phyloP scores from a whole-genome alignment of 148 eudicot genomes.

The Nepenthes mirabilis region DNA sequence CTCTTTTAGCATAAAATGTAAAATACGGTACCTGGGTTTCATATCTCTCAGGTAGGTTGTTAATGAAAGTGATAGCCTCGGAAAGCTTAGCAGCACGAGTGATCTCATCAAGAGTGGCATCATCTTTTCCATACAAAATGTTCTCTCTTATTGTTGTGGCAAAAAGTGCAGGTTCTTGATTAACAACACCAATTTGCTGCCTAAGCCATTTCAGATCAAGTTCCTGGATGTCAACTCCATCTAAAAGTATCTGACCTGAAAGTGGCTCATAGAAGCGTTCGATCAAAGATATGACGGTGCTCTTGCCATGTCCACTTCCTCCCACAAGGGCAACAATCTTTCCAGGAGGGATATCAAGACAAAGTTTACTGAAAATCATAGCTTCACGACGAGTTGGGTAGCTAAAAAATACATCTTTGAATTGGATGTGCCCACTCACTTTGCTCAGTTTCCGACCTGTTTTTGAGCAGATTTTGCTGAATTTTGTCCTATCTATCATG shows the following conservation, averaged over 20 bases:
- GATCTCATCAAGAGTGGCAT: constrained; percentile 80
- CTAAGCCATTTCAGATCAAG: constrained; percentile 86
- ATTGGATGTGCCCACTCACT: constrained; percentile 81
- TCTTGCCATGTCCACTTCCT: constrained; percentile 95
- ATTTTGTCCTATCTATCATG: constrained; percentile 73
- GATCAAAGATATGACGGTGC: constrained; percentile 87
- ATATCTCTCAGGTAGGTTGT: constrained; percentile 87
- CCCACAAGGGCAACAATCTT: constrained; percentile 98
- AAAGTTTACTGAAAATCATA: constrained; percentile 49
- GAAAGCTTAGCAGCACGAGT: constrained; percentile 90
- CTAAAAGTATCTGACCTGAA: constrained; percentile 61
- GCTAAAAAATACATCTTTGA: constrained; percentile 69
- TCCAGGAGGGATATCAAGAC: constrained; percentile 77
- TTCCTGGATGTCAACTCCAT: constrained; percentile 54
- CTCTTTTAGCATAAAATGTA: background rate
- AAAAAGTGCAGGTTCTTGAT: constrained; percentile 95
- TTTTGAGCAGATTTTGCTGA: constrained; percentile 33
- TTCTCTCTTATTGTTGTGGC: constrained; percentile 90
- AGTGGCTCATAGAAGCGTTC: constrained; percentile 95
- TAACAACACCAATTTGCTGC: constrained; percentile 80
- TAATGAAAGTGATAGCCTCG: constrained; percentile 76
- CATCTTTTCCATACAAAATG: constrained; percentile 86
- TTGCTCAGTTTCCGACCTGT: constrained; percentile 37
- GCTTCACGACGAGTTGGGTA: constrained; percentile 96
- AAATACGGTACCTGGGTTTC: constrained; percentile 69